Evolutionary conservation across 306 rosid genomes (phyloP).

Genomic region (Prinsepia uniflora): DNA sequence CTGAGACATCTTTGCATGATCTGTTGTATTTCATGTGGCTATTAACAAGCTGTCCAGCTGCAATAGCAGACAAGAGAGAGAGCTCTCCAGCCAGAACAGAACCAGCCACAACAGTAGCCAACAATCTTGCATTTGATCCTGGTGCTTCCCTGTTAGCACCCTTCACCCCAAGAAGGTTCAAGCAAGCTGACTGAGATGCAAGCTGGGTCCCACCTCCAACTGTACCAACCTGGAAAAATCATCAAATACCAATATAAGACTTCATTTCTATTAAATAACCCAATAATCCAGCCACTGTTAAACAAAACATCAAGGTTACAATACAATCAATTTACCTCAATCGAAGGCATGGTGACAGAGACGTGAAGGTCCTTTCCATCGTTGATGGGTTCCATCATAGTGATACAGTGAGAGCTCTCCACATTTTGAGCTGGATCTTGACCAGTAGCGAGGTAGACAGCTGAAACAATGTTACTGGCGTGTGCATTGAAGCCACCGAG

Average conservation of each 20-base stretch:
- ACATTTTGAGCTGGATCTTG: slow-evolving; percentile 96
- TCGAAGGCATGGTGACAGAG: slow-evolving; percentile 90
- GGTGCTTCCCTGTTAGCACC: slow-evolving; percentile 79
- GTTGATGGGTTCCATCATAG: slow-evolving; percentile 88
- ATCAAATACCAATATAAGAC: slow-evolving; percentile 5
- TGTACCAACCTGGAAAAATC: slow-evolving; percentile 66
- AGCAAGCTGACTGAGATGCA: slow-evolving; percentile 88
- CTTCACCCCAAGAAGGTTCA: slow-evolving; percentile 80
- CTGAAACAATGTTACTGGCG: slow-evolving; percentile 82
- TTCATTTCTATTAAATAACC: not conserved
- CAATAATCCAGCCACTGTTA: not conserved
- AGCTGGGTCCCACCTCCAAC: slow-evolving; percentile 99
- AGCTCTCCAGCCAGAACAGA: slow-evolving; percentile 92
- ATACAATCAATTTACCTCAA: slow-evolving; percentile 47
- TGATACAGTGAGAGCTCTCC: slow-evolving; percentile 88
- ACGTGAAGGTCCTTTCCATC: slow-evolving; percentile 76
- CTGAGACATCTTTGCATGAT: slow-evolving; percentile 57
- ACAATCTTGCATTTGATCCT: slow-evolving; percentile 64
- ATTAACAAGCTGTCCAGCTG: slow-evolving; percentile 84
- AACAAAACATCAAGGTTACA: not conserved
- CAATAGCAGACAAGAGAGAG: slow-evolving; percentile 86
- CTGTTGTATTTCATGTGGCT: slow-evolving; percentile 98
- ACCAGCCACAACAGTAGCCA: slow-evolving; percentile 78
- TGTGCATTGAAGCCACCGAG: slow-evolving; percentile 97
- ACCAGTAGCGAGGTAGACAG: slow-evolving; percentile 83